These are phyloP conservation scores for Scytalidium sp. DNA, from an alignment of 2,329 filamentous ascomycete genomes.

Conservation along the genomic window DNA sequence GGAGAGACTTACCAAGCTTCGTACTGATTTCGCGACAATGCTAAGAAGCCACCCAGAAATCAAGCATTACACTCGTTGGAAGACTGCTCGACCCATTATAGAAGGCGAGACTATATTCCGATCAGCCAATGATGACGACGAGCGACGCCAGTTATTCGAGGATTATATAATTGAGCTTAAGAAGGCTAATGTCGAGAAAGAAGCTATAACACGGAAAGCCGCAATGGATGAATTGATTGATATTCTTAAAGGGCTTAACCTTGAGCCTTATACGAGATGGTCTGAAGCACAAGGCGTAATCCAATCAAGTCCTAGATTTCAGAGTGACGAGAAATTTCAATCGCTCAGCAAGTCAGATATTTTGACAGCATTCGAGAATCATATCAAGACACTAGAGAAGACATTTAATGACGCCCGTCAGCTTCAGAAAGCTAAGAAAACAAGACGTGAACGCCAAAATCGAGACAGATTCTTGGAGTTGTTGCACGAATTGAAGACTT, in stretches of 20 bases:
- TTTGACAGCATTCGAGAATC: constrained; percentile 88
- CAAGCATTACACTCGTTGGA: constrained; percentile 95
- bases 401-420: constrained; percentile 89
- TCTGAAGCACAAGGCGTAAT: constrained; percentile 82
- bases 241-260: constrained; percentile 73
- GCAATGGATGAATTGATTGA: constrained; percentile 81
- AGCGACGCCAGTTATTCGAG: constrained; percentile 86
- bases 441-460: constrained; percentile 79
- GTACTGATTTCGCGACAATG: constrained; percentile 94
- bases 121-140: constrained; percentile 81
- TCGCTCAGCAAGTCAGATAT: constrained; percentile 85
- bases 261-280: constrained; percentile 95
- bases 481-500: constrained; percentile 68
- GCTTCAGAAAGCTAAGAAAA: constrained; percentile 77
- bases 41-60: constrained; percentile 95
- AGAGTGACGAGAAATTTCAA: constrained; percentile 81
- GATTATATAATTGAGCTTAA: constrained; percentile 88
- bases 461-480: constrained; percentile 78
- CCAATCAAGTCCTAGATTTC: constrained; percentile 72
- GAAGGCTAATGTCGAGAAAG: constrained; percentile 73
- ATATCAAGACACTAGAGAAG: constrained; percentile 89
- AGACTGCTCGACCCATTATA: constrained; percentile 89
- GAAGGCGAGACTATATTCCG: constrained; percentile 95
- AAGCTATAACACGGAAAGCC: constrained; percentile 68
- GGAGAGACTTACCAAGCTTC: constrained; percentile 87